Conservation (phyloP, 805 yeast species). For the Crinitomyces ghanaensis region DNA sequence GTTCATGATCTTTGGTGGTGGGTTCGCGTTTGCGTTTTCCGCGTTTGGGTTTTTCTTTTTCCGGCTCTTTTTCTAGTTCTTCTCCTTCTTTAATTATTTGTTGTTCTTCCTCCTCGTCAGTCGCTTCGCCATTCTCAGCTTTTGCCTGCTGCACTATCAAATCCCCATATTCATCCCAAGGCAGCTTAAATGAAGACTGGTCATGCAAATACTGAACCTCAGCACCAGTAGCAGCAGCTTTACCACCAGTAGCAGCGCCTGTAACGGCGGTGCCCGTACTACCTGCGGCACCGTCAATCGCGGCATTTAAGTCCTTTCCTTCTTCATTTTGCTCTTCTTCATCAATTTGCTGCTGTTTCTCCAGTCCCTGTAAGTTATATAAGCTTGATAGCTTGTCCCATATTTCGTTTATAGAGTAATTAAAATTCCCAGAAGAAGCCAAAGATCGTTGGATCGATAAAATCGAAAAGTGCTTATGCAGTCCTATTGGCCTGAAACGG, state of each 20-base stretch:
- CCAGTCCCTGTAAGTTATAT: constrained; percentile 49
- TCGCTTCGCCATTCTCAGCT: constrained; percentile 13
- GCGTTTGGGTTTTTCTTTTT: constrained; percentile 6
- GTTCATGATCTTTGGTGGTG: constrained; percentile 5
- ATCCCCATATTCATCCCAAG: constrained; percentile 37
- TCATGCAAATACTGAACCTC: no score
- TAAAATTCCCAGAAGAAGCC: constrained; percentile 16
- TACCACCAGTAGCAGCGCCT: constrained; percentile 4
- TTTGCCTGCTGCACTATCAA: constrained; percentile 30
- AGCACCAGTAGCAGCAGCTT: constrained; percentile 13
- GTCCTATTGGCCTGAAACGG: constrained; percentile 59
- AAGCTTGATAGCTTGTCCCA: constrained; percentile 43
- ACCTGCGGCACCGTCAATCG: constrained; percentile 3
- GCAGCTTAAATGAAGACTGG: constrained; percentile 32
- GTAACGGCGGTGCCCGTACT: constrained; percentile 4
- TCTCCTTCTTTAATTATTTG: constrained; percentile 3
- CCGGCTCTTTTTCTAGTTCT: constrained; percentile 6
- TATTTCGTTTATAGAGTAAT: constrained; percentile 38
- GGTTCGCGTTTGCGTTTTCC: constrained; percentile 4
- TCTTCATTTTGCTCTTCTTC: constrained; percentile 6
- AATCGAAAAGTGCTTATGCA: constrained; percentile 29
- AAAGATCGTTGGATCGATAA: constrained; percentile 22
- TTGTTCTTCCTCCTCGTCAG: constrained; percentile 2
- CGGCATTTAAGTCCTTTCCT: constrained; percentile 2
- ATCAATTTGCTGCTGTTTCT: constrained; percentile 24